Evolutionary conservation across 2,329 filamentous ascomycete genomes (phyloP).

Genomic region (Aspergillus unguis): DNA sequence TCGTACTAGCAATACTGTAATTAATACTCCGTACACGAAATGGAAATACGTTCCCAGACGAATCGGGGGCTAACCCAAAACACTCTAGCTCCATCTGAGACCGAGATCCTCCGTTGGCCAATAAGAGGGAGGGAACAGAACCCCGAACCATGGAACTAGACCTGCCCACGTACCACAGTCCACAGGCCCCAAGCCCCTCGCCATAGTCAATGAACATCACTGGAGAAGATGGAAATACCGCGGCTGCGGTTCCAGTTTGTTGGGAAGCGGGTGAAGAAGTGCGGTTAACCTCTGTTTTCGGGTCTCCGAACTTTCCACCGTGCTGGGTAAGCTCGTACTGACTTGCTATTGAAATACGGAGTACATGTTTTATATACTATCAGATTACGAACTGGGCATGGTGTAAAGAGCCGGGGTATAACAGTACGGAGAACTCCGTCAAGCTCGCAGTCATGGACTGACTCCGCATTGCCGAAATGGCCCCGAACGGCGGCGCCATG

Average conservation of each 20-base stretch:
- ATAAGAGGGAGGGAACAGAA: conserved; percentile 4
- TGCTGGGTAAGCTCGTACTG: background rate
- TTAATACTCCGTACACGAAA: too few relatives aligned
- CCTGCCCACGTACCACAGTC: background rate
- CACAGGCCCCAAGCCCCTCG: background rate
- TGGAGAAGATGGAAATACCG: background rate
- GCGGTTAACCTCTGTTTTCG: background rate
- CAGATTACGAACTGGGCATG: too few relatives aligned
- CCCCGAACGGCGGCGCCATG: background rate
- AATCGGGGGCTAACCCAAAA: conserved; percentile 6
- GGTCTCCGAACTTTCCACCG: background rate
- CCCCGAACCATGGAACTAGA: conserved; percentile 1
- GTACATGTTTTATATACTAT: too few relatives aligned
- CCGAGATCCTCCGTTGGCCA: conserved; percentile 21
- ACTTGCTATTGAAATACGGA: too few relatives aligned
- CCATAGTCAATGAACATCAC: background rate
- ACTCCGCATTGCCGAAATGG: too few relatives aligned
- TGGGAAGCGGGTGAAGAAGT: background rate
- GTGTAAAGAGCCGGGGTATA: too few relatives aligned
- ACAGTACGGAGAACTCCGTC: too few relatives aligned
- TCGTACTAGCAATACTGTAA: too few relatives aligned
- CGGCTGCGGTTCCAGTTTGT: background rate
- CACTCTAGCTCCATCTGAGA: conserved; percentile 2
- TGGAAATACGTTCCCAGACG: too few relatives aligned
- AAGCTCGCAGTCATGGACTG: too few relatives aligned